A percentile compares a stretch with the other conserved stretches of the same genome.
These are phyloP conservation scores for Lojkania enalia DNA, from an alignment of 2,329 filamentous ascomycete species.

Conservation along the genomic window DNA sequence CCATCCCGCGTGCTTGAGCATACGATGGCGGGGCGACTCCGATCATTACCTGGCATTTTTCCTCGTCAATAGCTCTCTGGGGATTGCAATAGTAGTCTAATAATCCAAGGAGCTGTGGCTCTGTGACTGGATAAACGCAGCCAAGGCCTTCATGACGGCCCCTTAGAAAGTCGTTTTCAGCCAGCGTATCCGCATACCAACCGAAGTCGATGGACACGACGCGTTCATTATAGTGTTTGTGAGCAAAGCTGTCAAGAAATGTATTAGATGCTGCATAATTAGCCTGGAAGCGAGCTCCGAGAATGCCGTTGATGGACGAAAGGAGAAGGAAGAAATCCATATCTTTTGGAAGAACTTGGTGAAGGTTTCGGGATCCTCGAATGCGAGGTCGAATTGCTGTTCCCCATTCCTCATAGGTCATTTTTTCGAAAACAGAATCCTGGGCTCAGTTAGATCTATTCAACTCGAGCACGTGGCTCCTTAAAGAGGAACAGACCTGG, in stretches of 20 bases:
- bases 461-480: too few species aligned
- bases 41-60: conserved; percentile 1
- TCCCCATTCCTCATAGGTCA: conserved; percentile 5
- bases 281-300: conserved; percentile 25
- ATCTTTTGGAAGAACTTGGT: background rate
- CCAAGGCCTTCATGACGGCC: too few species aligned
- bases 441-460: too few species aligned
- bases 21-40: background rate
- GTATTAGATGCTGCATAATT: conserved; percentile 32
- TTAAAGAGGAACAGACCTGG: too few species aligned
- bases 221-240: too few species aligned
- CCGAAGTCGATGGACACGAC: too few species aligned
- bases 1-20: background rate
- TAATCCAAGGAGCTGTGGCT: background rate
- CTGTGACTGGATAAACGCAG: background rate
- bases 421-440: conserved; percentile 2
- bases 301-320: conserved; percentile 21
- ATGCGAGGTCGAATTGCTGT: background rate
- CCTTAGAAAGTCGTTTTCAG: too few species aligned
- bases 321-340: conserved; percentile 22
- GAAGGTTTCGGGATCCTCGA: conserved; percentile 3
- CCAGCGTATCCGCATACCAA: too few species aligned
- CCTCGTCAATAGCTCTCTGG: background rate
- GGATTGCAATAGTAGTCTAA: conserved; percentile 9
- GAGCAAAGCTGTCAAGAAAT: too few species aligned